Evolutionary conservation across 768 basidiomycete genomes (phyloP), one percentile per base, ranked within the genome.

Genomic region (Lactarius hengduanensis): DNA sequence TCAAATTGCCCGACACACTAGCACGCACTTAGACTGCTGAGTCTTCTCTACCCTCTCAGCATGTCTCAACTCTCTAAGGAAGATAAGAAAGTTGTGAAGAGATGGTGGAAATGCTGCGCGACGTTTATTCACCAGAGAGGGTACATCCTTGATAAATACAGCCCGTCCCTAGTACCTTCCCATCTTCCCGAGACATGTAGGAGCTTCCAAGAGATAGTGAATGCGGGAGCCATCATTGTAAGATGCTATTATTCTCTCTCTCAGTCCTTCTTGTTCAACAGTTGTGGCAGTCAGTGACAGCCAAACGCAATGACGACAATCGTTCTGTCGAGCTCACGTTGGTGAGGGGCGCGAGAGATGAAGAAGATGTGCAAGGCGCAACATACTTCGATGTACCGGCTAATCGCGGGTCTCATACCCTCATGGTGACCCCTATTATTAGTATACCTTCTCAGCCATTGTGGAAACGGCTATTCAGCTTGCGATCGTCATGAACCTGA

Each of bases 201-300:
- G 30, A 55, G 54, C 30, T 57, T 57, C 57, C 57, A 36, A 34
- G 57, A 36, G 6, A 57, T 57, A 57, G 57, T 36, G 36, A 57
- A 36, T 2, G 36, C 36, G 16, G 57, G 57, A 40, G 34, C 57
- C 4, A 15, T 22, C 0, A 57, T 57, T 40, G 57, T 57, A 38
- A 38, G 57, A 10, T 11, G 32, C 13, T 36, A 3, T 57, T 16
- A 57, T n/a, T 57, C 22, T n/a, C 34, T n/a, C 36, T 57, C 6
- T 22, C 3, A 22, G 45, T 47, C 5, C 57, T n/a, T 34, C 20
- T 1, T 36, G 15, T 11, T 57, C 32, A 26, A 26, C 26, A 57
- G 10, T 10, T 22, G 15, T 20, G 20, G n/a, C 15, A 57, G 57
- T 57, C 57, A 36, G 36, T 22, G 36, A 57, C 20, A 10, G 57